These are phyloP conservation scores for Tetracentron sinense DNA, from an alignment of 164 flowering plant species.

Conservation along the genomic window DNA sequence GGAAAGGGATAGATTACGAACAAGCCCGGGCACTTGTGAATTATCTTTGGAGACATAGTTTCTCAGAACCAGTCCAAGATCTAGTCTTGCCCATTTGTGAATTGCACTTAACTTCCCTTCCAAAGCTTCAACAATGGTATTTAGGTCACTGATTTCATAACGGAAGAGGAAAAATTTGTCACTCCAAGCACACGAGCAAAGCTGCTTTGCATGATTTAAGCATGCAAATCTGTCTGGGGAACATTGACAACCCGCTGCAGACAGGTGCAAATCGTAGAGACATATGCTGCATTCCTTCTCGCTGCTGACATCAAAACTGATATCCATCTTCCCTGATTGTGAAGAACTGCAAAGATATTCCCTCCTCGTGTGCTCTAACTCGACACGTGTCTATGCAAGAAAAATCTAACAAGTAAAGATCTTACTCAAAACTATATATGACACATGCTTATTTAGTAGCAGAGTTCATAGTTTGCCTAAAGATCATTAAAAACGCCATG, in stretches of 20 bases:
- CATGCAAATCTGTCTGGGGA: conserved; percentile 60
- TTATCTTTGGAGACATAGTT: conserved; percentile 40
- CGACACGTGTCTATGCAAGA: conserved; percentile 49
- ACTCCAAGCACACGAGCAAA: conserved; percentile 68
- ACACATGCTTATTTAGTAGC: conserved; percentile 1
- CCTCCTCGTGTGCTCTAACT: conserved; percentile 43
- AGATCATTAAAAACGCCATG: background rate
- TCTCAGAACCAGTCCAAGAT: conserved; percentile 54
- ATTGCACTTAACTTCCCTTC: conserved; percentile 74
- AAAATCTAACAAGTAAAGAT: conserved; percentile 42
- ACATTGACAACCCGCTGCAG: conserved; percentile 70
- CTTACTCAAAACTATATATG: background rate
- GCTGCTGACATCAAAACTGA: conserved; percentile 35
- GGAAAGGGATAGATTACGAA: conserved; percentile 8
- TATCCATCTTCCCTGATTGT: conserved; percentile 45
- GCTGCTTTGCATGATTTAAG: conserved; percentile 56
- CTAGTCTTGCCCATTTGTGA: conserved; percentile 65
- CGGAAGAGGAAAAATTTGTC: conserved; percentile 50
- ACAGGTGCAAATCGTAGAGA: conserved; percentile 59
- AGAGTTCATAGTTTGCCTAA: background rate
- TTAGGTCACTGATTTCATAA: conserved; percentile 50
- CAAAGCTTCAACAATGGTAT: conserved; percentile 60
- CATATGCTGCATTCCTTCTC: conserved; percentile 66
- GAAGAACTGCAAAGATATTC: conserved; percentile 41
- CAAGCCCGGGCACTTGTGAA: conserved; percentile 5